Conservation (phyloP, 2,329 filamentous ascomycete species). For the Fusarium veterinarium region DNA sequence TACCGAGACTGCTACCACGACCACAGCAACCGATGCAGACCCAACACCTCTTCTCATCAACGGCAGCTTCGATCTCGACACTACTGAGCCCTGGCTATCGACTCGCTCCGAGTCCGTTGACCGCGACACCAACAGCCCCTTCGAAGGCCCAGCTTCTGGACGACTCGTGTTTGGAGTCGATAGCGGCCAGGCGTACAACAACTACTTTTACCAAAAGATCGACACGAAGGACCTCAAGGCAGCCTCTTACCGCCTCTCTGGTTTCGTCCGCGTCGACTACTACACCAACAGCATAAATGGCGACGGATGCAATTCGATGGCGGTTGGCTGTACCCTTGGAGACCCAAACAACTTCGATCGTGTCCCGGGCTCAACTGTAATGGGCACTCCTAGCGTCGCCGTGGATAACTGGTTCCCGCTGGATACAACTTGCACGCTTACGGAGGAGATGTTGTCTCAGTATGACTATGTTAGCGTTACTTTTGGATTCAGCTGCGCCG, state of each 20-base stretch:
- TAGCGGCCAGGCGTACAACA: rapidly evolving
- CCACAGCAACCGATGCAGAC: background rate
- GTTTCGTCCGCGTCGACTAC: background rate
- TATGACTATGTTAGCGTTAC: background rate
- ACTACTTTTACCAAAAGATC: background rate
- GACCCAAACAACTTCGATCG: background rate
- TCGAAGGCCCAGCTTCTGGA: background rate
- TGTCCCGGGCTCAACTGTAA: background rate
- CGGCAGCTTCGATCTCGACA: background rate
- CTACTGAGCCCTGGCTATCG: background rate
- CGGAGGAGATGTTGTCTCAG: background rate
- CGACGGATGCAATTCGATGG: background rate
- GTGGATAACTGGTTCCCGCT: rapidly evolving
- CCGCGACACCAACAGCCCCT: background rate
- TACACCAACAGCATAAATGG: background rate
- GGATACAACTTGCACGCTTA: background rate
- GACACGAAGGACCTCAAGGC: background rate
- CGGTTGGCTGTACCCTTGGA: background rate
- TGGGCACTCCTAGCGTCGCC: background rate
- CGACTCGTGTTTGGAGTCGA: background rate
- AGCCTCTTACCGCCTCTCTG: background rate
- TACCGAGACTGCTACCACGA: background rate
- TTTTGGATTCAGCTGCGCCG: background rate
- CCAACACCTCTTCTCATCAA: background rate
- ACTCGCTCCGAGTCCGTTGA: background rate